Percentiles rank a stretch among this genome's conserved stretches.
Conservation (phyloP, 2,329 filamentous ascomycete genomes). For the Neonectria faginata region DNA sequence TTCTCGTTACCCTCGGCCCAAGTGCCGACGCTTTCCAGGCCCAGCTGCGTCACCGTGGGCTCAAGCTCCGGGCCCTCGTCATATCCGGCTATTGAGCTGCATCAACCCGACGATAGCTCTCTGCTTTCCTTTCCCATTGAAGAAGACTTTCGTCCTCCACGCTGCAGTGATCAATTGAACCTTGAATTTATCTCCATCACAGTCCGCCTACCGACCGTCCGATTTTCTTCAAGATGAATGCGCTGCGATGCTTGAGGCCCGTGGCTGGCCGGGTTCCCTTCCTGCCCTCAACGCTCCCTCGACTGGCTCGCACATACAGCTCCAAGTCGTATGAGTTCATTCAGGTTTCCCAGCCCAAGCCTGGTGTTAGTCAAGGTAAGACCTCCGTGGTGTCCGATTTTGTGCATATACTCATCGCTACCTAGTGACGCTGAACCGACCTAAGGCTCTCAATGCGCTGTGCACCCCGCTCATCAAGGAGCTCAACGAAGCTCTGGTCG, state of each 20-base stretch:
- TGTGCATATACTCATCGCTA: conserved; percentile 22
- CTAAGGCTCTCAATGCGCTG: conserved; percentile 94
- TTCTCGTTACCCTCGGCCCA: conserved; percentile 45
- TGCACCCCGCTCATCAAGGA: conserved; percentile 91
- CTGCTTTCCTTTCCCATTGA: conserved; percentile 10
- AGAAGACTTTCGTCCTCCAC: neutral
- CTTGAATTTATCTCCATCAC: conserved; percentile 1
- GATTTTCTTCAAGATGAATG: conserved; percentile 56
- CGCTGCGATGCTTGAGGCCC: conserved; percentile 70
- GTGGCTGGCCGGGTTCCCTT: conserved; percentile 61
- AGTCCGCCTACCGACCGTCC: neutral
- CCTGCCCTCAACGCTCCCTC: conserved; percentile 67
- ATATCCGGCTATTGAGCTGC: conserved; percentile 27
- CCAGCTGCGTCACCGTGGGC: conserved; percentile 43
- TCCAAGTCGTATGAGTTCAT: conserved; percentile 80
- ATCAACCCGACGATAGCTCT: conserved; percentile 1
- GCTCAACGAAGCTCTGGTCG: conserved; percentile 81
- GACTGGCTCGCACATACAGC: conserved; percentile 65
- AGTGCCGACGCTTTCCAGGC: conserved; percentile 39
- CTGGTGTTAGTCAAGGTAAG: conserved; percentile 90
- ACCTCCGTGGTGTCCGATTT: neutral
- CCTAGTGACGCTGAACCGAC: conserved; percentile 90
- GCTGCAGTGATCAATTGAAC: conserved; percentile 14
- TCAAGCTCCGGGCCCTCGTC: conserved; percentile 37
- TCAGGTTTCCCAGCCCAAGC: conserved; percentile 82